A percentile compares a stretch with the other conserved stretches of the same genome.
Conservation (phyloP, 2,329 filamentous ascomycete genomes). For the Colletotrichum viniferum region DNA sequence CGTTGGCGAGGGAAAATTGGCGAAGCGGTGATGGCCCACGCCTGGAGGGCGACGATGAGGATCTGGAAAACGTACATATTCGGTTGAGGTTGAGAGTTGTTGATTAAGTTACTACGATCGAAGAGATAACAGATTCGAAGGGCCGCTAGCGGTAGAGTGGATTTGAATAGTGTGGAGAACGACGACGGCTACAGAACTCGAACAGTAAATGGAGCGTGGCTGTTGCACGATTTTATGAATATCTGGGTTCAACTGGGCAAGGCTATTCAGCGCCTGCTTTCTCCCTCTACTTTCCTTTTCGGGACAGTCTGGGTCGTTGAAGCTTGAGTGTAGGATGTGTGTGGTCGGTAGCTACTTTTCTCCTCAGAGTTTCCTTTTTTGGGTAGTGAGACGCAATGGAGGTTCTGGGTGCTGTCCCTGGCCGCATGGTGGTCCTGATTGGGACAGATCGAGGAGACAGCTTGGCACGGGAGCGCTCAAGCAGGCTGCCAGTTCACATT, state of each 20-base stretch:
- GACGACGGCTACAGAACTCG: neutral
- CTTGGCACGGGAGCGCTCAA: neutral
- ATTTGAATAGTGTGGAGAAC: neutral
- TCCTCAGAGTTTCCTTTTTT: slow-evolving; percentile 1
- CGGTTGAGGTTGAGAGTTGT: neutral
- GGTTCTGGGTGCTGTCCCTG: neutral
- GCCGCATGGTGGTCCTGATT: slow-evolving; percentile 12
- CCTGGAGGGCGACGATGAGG: slow-evolving; percentile 10
- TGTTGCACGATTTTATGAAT: slow-evolving; percentile 11
- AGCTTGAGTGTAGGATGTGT: neutral
- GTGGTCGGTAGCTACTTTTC: slow-evolving; percentile 8
- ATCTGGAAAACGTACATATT: slow-evolving; percentile 1
- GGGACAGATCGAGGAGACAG: neutral
- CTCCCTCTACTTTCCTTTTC: neutral
- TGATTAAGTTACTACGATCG: neutral
- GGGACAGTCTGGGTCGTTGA: neutral
- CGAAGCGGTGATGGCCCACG: slow-evolving; percentile 12
- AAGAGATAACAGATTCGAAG: neutral
- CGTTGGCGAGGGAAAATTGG: neutral
- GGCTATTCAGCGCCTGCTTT: neutral
- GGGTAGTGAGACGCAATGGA: slow-evolving; percentile 10
- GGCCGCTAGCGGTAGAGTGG: neutral
- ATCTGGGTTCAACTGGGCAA: neutral
- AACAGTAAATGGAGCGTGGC: neutral
- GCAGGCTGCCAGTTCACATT: neutral